phyloP scores from a whole-genome alignment of 2,329 filamentous ascomycete genomes.

The Ceratocystis destructans region DNA sequence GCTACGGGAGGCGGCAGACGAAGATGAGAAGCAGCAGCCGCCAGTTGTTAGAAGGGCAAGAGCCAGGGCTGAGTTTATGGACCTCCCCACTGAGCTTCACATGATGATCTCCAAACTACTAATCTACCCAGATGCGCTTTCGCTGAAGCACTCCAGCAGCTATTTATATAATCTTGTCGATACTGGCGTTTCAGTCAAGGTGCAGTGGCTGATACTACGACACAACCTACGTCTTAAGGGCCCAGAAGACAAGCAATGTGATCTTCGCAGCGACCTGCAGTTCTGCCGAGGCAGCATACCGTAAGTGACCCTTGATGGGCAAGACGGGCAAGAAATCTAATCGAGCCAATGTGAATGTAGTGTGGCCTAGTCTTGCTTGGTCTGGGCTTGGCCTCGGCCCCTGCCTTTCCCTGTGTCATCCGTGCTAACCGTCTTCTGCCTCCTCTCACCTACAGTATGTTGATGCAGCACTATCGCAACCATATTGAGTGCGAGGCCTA shows the following conservation, averaged over 20 bases:
- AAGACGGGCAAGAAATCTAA: neutral
- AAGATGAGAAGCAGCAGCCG: conserved; percentile 23
- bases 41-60: conserved; percentile 16
- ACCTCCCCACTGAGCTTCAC: conserved; percentile 54
- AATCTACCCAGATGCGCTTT: conserved; percentile 56
- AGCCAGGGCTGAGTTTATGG: conserved; percentile 30
- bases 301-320: conserved; percentile 28
- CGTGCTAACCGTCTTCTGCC: neutral
- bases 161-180: conserved; percentile 52
- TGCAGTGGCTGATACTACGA: conserved; percentile 55
- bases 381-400: neutral
- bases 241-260: conserved; percentile 44
- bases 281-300: conserved; percentile 48
- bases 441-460: conserved; percentile 28
- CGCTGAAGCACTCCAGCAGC: conserved; percentile 51
- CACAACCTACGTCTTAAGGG: conserved; percentile 50
- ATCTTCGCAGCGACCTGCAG: conserved; percentile 43
- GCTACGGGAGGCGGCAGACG: neutral
- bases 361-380: neutral
- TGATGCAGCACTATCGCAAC: conserved; percentile 46
- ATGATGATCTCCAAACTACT: conserved; percentile 46
- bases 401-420: neutral
- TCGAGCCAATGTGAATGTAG: no score
- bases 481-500: conserved; percentile 48
- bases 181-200: conserved; percentile 51